Evolutionary conservation across 2,329 filamentous ascomycete genomes (phyloP).

Genomic region (Cladophialophora psammophila): DNA sequence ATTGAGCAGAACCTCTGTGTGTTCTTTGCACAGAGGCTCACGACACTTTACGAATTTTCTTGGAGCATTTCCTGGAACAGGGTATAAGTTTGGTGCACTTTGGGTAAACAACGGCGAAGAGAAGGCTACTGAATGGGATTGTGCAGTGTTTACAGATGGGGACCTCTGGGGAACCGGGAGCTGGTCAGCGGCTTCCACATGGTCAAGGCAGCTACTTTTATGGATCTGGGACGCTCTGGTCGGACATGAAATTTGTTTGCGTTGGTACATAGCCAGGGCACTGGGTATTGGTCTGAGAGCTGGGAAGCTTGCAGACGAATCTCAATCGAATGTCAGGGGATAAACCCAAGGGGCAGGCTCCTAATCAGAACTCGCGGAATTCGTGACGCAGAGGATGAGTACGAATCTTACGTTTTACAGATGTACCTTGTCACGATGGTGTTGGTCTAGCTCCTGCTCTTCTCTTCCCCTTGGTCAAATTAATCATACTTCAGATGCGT

Average conservation of each 20-base stretch:
- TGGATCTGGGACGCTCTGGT: conserved; percentile 21
- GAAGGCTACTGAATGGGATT: conserved; percentile 1
- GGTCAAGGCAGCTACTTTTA: conserved; percentile 15
- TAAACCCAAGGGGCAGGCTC: neutral
- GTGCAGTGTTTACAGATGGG: conserved; percentile 5
- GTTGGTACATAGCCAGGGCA: conserved; percentile 30
- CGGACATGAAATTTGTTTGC: conserved; percentile 24
- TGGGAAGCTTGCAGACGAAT: conserved; percentile 21
- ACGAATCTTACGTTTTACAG: neutral
- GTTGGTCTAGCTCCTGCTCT: neutral
- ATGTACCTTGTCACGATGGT: neutral
- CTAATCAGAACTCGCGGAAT: conserved; percentile 9
- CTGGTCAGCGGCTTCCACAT: conserved; percentile 6
- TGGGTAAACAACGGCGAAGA: conserved; percentile 25
- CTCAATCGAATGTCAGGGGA: conserved; percentile 21
- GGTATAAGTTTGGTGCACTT: conserved; percentile 21
- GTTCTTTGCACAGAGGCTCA: conserved; percentile 4
- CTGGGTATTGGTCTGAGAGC: conserved; percentile 18
- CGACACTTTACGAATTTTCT: conserved; percentile 32
- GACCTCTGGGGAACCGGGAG: conserved; percentile 6
- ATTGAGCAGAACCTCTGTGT: neutral
- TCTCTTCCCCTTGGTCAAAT: neutral
- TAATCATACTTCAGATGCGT: neutral
- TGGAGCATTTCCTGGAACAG: conserved; percentile 21
- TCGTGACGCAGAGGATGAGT: conserved; percentile 12